Base-by-base conservation (phyloP, 2,329 filamentous ascomycete species). In the Curvularia sp. region DNA sequence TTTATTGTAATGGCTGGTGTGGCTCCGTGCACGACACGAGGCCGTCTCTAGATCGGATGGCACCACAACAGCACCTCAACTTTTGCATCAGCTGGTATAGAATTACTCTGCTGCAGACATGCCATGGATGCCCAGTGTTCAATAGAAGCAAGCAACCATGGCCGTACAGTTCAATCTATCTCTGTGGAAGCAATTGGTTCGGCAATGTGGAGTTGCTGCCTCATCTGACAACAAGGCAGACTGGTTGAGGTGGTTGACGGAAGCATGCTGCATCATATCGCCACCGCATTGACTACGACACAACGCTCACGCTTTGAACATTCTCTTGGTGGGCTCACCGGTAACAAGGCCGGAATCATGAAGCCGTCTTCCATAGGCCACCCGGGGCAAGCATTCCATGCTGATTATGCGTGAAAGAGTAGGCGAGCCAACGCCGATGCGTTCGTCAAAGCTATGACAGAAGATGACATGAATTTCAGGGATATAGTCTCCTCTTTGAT, bases 381-480 rank as follows among this genome's bases (percentile, higher is more conserved):
- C 47, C 65, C 59, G 65, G 64, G 62, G 61, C 68, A 71, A 63
- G 70, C 67, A 69, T 69, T 65, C 64, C 68, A 67, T 65, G 72
- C 59, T 68, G 59, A 67, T 60, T 63, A 65, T 61, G 64, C 66
- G 64, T 63, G 55, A 66, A 68, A 54, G 65, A 54, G 56, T 59
- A 66, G 60, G 65, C 63, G 60, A 72, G 64, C 66, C 65, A 72
- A 67, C 66, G 63, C 67, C 54, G 62, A 70, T 48, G 57, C 62
- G 63, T 70, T 71, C 65, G 70, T 74, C 65, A 72, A 69, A 67
- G 62, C 67, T 71, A 73, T 73, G 71, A 74, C 73, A 72, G 71
- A 77, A 74, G 74, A 73, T 70, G 59, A 76, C 67, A 74, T 72
- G 74, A 71, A 74, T 69, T 69, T 67, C 73, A 74, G 71, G 70